phyloP scores from a whole-genome alignment of 345 rosid genomes.

The Sapria himalayana region DNA sequence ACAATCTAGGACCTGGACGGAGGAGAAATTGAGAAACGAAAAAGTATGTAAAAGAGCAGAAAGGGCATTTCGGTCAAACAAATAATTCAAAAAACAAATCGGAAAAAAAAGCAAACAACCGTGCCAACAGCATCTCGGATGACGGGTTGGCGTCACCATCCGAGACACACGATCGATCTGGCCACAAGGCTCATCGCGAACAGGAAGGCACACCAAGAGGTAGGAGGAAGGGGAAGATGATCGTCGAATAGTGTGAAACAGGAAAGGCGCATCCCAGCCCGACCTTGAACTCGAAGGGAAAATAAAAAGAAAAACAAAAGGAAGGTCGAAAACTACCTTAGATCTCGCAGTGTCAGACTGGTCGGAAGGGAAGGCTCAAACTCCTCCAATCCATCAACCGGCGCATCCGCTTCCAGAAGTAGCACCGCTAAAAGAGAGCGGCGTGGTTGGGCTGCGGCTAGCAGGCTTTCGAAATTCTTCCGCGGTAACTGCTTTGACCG shows the following conservation, averaged over 20 bases:
- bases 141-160: too few species aligned
- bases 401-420: conserved; percentile 34
- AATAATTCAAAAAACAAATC: not conserved
- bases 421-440: conserved; percentile 80
- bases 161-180: too few species aligned
- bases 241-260: too few species aligned
- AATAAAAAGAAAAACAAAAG: not conserved
- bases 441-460: conserved; percentile 71
- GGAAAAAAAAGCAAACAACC: not conserved
- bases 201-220: too few species aligned
- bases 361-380: conserved; percentile 22
- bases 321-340: conserved; percentile 32
- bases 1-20: too few species aligned
- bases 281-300: too few species aligned
- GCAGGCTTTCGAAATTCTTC: conserved; percentile 24
- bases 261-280: too few species aligned
- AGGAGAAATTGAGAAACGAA: too few species aligned
- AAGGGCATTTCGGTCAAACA: conserved; percentile 3
- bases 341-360: conserved; percentile 34
- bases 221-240: too few species aligned
- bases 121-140: too few species aligned
- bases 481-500: conserved; percentile 26
- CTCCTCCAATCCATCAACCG: conserved; percentile 38
- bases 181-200: too few species aligned
- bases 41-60: conserved; percentile 4